Evolutionary conservation across 1,139 yeast species (phyloP), one percentile per base, ranked within the genome.

Genomic region (Candida tunisiensis): DNA sequence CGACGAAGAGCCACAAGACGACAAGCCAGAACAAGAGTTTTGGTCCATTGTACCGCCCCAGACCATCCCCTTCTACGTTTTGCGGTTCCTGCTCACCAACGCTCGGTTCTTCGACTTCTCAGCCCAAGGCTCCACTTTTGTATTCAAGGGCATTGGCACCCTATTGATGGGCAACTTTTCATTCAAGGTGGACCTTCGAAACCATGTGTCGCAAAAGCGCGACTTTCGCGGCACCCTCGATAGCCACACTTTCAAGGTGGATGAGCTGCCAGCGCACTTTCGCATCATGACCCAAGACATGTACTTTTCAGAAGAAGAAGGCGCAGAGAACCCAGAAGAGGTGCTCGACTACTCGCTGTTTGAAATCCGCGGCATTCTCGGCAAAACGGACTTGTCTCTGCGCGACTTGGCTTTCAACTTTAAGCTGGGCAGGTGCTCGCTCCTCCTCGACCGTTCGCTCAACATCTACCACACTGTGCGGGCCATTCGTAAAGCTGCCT

Each of bases 141-240:
- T 43, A 4, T 34, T 39, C 18, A 36, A 35, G 4, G 48, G 37
- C 16, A 31, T 49, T 12, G 38, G 37, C 19, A 35, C 51, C 4
- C 15, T 48, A 11, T 40, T 45, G 12, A 26, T 48, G 15, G 53
- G 55, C 13, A 37, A 38, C n/a, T 30, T 46, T 14, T 23, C 33
- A 5, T 26, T 44, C 22, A 38, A 40, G n/a, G 29, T 49, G 3
- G 57, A 52, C 27, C 29, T 44, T 21, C 24, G 13, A 8, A 16
- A 21, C n/a, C n/a, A n/a, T n/a, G n/a, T n/a, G n/a, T 17, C 30
- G 25, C 37, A 51, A 19, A 31, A 31, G 15, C 34, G 38, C 24
- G 38, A 40, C 23, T 49, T 51, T 35, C 42, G 44, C 7, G 57
- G 57, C 10, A 52, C 56, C 3, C 36, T 52, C 17, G 55, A 52